Conservation (phyloP, 805 yeast genomes). For the Wickerhamiella lipophila region DNA sequence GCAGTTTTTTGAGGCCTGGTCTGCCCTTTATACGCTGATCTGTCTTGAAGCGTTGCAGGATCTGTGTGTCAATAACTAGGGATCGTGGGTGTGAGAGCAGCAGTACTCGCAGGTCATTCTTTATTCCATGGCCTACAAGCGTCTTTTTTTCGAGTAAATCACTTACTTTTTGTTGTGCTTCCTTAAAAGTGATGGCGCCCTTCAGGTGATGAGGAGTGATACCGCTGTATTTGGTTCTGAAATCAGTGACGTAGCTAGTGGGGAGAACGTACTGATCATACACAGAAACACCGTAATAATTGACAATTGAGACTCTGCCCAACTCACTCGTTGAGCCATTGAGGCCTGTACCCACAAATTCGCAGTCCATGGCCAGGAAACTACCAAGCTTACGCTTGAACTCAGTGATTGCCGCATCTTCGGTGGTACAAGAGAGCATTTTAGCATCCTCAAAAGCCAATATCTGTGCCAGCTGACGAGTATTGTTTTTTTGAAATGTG, state of each 20-base stretch:
- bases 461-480: background rate
- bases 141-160: constrained; percentile 36
- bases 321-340: constrained; percentile 54
- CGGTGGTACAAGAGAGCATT: background rate
- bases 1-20: constrained; percentile 58
- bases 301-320: constrained; percentile 80
- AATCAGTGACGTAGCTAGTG: constrained; percentile 62
- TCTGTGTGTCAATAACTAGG: constrained; percentile 62
- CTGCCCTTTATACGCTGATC: constrained; percentile 11
- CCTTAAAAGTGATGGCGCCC: constrained; percentile 50
- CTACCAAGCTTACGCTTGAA: constrained; percentile 40
- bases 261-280: constrained; percentile 71
- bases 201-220: constrained; percentile 57
- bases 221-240: constrained; percentile 92
- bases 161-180: constrained; percentile 48
- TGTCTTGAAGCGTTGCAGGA: constrained; percentile 43
- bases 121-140: constrained; percentile 75
- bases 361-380: constrained; percentile 79
- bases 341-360: constrained; percentile 81
- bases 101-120: constrained; percentile 62
- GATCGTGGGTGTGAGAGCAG: constrained; percentile 53
- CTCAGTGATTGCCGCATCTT: background rate
- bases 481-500: background rate
- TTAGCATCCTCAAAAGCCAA: background rate
- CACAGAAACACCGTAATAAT: constrained; percentile 60